Evolutionary conservation across 164 flowering plant species (phyloP).

Genomic region (Buxus sempervirens): DNA sequence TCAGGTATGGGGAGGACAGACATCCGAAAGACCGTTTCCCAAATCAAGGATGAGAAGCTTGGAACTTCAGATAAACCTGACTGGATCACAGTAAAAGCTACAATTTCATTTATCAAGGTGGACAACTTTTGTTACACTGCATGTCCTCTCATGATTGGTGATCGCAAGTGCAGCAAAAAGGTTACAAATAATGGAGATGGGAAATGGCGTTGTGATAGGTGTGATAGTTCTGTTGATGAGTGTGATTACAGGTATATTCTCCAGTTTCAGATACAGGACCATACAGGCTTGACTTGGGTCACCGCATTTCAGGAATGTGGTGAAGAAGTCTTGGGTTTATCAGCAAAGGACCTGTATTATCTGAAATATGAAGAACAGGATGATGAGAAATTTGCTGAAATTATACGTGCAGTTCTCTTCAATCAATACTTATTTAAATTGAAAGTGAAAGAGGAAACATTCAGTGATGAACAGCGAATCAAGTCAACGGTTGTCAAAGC

Average conservation of each 20-base stretch:
- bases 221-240: slow-evolving; percentile 66
- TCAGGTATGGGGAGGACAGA: slow-evolving; percentile 48
- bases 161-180: slow-evolving; percentile 86
- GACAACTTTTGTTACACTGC: slow-evolving; percentile 94
- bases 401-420: slow-evolving; percentile 54
- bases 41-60: slow-evolving; percentile 84
- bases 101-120: slow-evolving; percentile 53
- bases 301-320: slow-evolving; percentile 97
- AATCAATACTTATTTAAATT: slow-evolving; percentile 61
- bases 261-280: slow-evolving; percentile 87
- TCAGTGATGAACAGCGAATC: slow-evolving; percentile 85
- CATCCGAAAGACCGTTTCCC: slow-evolving; percentile 66
- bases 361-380: slow-evolving; percentile 73
- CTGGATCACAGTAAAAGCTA: slow-evolving; percentile 76
- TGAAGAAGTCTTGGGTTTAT: slow-evolving; percentile 74
- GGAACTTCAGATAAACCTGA: slow-evolving; percentile 98
- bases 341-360: slow-evolving; percentile 71
- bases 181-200: slow-evolving; percentile 95
- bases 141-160: slow-evolving; percentile 80
- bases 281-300: slow-evolving; percentile 84
- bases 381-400: slow-evolving; percentile 60
- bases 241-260: slow-evolving; percentile 91
- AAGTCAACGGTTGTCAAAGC: slow-evolving; percentile 77
- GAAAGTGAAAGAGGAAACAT: slow-evolving; percentile 91
- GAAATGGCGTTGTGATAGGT: slow-evolving; percentile 85